Evolutionary conservation across 768 basidiomycete species (phyloP).

Genomic region (Russula sp.): DNA sequence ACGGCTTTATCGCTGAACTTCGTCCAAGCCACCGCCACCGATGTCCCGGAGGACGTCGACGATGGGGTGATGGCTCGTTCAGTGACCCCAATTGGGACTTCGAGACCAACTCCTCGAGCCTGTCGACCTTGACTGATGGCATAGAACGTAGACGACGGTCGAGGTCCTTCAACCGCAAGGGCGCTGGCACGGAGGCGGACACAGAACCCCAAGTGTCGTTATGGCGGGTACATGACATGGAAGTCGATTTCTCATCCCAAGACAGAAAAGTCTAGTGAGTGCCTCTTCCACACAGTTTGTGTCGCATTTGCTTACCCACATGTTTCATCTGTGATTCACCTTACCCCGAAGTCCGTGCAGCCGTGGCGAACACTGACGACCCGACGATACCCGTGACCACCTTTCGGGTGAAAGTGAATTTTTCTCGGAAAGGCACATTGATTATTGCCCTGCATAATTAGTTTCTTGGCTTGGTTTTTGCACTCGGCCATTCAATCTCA

Average conservation of each 20-base stretch:
- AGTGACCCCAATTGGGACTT: slow-evolving; percentile 79
- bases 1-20: too few species aligned
- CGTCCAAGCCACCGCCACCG: slow-evolving; percentile 51
- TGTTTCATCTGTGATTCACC: slow-evolving; percentile 65
- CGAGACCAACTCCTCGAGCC: slow-evolving; percentile 30
- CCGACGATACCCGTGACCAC: slow-evolving; percentile 74
- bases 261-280: slow-evolving; percentile 52
- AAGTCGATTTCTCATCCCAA: slow-evolving; percentile 25
- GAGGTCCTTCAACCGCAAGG: slow-evolving; percentile 37
- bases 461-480: slow-evolving; percentile 61
- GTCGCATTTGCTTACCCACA: slow-evolving; percentile 6
- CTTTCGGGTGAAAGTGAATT: slow-evolving; percentile 51
- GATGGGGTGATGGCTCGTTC: slow-evolving; percentile 62
- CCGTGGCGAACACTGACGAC: slow-evolving; percentile 75
- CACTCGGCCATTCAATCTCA: slow-evolving; percentile 81
- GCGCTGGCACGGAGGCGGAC: slow-evolving; percentile 45
- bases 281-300: not conserved
- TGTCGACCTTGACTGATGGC: slow-evolving; percentile 31
- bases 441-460: slow-evolving; percentile 36
- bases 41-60: slow-evolving; percentile 67
- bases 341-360: slow-evolving; percentile 83
- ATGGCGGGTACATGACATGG: slow-evolving; percentile 28
- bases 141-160: slow-evolving; percentile 38
- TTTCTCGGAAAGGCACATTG: not conserved
- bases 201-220: slow-evolving; percentile 33